Evolutionary conservation across 345 rosid genomes (phyloP), one percentile per base, ranked within the genome.

Genomic region (Syzygium grande): DNA sequence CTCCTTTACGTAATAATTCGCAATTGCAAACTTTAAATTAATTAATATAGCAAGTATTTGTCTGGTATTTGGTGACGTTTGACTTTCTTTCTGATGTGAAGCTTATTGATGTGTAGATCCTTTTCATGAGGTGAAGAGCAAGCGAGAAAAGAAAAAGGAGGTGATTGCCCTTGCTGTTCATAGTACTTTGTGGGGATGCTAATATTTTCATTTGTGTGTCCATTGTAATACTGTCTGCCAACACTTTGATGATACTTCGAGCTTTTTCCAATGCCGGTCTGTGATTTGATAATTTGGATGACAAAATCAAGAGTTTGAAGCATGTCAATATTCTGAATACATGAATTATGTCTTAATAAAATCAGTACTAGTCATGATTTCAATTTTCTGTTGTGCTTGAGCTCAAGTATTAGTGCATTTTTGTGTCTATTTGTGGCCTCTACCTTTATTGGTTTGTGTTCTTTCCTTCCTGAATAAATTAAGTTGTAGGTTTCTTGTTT

Each of bases 81-180:
- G 10, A 55, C 53, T 85, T 51, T 41, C 49, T 89, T 41, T 58
- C 46, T 90, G 29, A 79, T 87, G 9, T 25, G 23, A 27, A 52
- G 27, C 55, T 85, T 88, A 87, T 85, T 84, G 86, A 68, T 89
- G 4, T 93, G 85, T 90, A 98, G 99, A 97, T 95, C 97, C 99
- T 88, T 98, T 98, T 91, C 99, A 87, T 43, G 98, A 96, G 93
- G 99, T 98, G 91, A 98, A 95, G 96, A 98, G 99, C 93, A 98
- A 97, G 88, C 93, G 98, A 86, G 99, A 97, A 79, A 96, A 95
- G 94, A 94, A 94, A 92, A 98, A 96, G 90, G 98, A 96, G 98
- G 99, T 96, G 86, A 58, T 92, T 89, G 77, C 68, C 79, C 51
- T 77, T 53, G 86, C 46, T 30, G 41, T 84, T 16, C 59, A 9